These are phyloP conservation scores for Pulveroboletus sp. DNA, from an alignment of 768 basidiomycete species.

Conservation along the genomic window DNA sequence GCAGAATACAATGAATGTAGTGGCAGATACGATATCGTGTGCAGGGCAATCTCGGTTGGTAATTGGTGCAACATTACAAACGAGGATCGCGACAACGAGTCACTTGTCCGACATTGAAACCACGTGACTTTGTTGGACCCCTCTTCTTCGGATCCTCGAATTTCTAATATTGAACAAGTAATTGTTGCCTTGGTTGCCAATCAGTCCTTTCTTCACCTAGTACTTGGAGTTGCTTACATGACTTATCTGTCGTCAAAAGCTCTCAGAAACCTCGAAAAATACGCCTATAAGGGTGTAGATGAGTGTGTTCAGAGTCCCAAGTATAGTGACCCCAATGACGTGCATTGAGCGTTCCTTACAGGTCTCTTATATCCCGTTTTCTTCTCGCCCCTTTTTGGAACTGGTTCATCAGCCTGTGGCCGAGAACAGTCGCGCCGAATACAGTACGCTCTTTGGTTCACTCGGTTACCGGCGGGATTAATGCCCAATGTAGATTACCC, in stretches of 20 bases:
- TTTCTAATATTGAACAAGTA: too few relatives aligned
- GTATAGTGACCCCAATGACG: background rate
- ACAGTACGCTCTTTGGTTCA: conserved; percentile 50
- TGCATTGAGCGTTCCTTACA: conserved; percentile 27
- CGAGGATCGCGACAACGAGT: too few relatives aligned
- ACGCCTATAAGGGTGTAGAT: conserved; percentile 78
- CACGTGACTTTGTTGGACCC: too few relatives aligned
- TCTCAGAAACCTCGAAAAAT: conserved; percentile 72
- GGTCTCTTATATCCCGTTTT: conserved; percentile 73
- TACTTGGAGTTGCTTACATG: conserved; percentile 36
- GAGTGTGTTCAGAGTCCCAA: conserved; percentile 49
- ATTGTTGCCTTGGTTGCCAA: background rate
- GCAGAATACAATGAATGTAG: conserved; percentile 39
- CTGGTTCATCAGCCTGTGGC: conserved; percentile 88
- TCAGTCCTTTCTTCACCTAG: too few relatives aligned
- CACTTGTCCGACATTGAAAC: too few relatives aligned
- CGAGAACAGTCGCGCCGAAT: conserved; percentile 81
- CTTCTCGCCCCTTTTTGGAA: conserved; percentile 86
- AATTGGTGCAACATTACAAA: conserved; percentile 39
- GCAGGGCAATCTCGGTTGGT: conserved; percentile 56
- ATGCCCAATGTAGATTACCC: conserved; percentile 65
- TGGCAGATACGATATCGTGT: conserved; percentile 48
- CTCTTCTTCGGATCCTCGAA: too few relatives aligned
- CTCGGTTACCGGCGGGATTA: background rate
- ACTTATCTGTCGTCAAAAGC: conserved; percentile 61